These are phyloP conservation scores for Exserohilum rostratum DNA, from an alignment of 2,329 filamentous ascomycete genomes.

Conservation along the genomic window DNA sequence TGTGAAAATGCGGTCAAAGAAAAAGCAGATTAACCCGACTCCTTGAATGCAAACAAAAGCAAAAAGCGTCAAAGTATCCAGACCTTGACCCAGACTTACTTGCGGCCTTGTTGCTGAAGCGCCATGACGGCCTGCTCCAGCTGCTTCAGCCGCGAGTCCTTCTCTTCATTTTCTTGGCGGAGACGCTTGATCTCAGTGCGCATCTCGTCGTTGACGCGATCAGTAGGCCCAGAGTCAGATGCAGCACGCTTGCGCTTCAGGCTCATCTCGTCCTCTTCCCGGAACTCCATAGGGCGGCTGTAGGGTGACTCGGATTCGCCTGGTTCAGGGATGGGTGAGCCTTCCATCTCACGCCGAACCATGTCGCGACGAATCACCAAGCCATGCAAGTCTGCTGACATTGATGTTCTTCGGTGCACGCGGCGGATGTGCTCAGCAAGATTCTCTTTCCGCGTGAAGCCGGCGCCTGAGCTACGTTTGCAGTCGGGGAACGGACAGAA, in stretches of 20 bases:
- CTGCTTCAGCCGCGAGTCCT: constrained; percentile 46
- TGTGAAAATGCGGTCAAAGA: neutral
- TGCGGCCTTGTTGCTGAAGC: constrained; percentile 41
- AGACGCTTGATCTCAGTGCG: constrained; percentile 51
- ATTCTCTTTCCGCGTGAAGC: constrained; percentile 93
- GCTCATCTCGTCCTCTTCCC: constrained; percentile 32
- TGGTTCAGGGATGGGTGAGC: constrained; percentile 29
- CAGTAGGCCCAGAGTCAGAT: constrained; percentile 33
- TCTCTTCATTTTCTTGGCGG: constrained; percentile 49
- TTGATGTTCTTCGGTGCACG: constrained; percentile 66
- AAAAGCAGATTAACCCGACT: neutral
- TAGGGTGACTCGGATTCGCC: constrained; percentile 36
- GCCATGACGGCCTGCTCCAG: constrained; percentile 45
- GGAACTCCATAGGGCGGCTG: constrained; percentile 28
- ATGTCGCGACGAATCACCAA: constrained; percentile 38
- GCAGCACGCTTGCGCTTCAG: constrained; percentile 44
- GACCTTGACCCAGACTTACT: constrained; percentile 10
- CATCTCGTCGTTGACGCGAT: constrained; percentile 41
- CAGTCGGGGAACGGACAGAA: constrained; percentile 87
- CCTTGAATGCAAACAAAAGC: neutral
- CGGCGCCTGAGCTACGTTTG: constrained; percentile 85
- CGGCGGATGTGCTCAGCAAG: constrained; percentile 90
- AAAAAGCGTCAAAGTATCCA: neutral
- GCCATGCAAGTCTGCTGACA: constrained; percentile 44
- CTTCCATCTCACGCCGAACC: constrained; percentile 22